Base-by-base conservation (phyloP, 192 early-diverging fungal species). In the Podila epicladia region DNA sequence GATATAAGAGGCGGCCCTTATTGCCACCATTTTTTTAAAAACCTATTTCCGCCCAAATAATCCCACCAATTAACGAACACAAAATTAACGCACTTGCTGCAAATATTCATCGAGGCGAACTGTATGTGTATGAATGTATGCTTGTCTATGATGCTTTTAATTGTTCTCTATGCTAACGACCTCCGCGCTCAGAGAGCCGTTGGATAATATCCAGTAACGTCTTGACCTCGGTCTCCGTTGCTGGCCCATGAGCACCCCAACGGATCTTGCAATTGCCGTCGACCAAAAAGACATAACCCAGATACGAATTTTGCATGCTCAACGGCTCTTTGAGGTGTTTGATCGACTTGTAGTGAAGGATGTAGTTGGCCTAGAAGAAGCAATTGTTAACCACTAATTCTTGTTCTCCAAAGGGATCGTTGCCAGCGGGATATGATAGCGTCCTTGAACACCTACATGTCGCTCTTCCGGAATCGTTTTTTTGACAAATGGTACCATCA, bases 231-330 rank as follows among this genome's bases (percentile, higher is more conserved):
- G 74, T 53, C 37, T 49, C 32, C 13, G 85, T 83, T 13, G 83
- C 86, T 9, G 71, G 29, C 20, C 86, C 86, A 76, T 90, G 87
- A 13, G 89, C 87, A 1, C 78, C 74, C 89, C 89, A 90, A 50
- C 89, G 69, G n/a, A 90, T 86, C 48, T 85, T 85, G 65, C 89
- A 88, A 51, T 90, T 75, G 62, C 75, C 62, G 57, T 90, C 89
- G 29, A 90, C 74, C 53, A 90, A 64, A 64, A 84, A 90, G 5
- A 85, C 82, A 59, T 90, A 90, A 2, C 89, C 89, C 45, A 88
- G 73, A 62, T 87, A 88, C 22, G 85, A 77, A 60, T 90, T 90
- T 32, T 73, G 79, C 85, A 90, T 87, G 50, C 83, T 84, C 50
- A 90, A 61, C 15, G 76, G 82, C 45, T 85, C 83, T 22, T 73